Percentiles rank a stretch among this genome's conserved stretches.
Conservation (phyloP, 805 yeast genomes). For the Clavispora phyllophila region DNA sequence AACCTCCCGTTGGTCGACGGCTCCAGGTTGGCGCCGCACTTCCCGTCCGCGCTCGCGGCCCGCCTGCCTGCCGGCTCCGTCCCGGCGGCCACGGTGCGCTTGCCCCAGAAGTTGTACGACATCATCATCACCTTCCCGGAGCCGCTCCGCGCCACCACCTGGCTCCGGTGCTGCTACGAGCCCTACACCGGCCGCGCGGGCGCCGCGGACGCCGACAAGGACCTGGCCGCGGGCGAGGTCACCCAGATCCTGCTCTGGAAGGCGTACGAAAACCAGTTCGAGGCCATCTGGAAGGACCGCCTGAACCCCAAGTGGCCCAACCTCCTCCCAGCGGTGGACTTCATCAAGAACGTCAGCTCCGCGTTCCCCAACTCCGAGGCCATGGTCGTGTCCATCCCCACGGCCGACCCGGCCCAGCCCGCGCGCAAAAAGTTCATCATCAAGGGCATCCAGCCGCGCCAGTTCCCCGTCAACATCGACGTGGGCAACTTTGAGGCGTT, state of each 20-base stretch:
- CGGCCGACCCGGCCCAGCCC: slow-evolving; percentile 20
- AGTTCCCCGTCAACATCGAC: slow-evolving; percentile 45
- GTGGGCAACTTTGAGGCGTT: slow-evolving; percentile 41
- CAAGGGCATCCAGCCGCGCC: slow-evolving; percentile 89
- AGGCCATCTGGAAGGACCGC: slow-evolving; percentile 48
- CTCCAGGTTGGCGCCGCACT: slow-evolving; percentile 15
- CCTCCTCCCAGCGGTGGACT: slow-evolving; percentile 90
- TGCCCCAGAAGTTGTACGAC: slow-evolving; percentile 51
- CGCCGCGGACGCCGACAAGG: slow-evolving; percentile 31
- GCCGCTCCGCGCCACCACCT: slow-evolving; percentile 86
- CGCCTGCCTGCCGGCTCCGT: slow-evolving; percentile 45
- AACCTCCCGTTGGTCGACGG: slow-evolving; percentile 34
- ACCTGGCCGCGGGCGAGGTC: slow-evolving; percentile 59
- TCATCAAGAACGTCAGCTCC: slow-evolving; percentile 86
- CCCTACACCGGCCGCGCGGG: slow-evolving; percentile 37
- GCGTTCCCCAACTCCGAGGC: slow-evolving; percentile 89
- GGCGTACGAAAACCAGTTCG: slow-evolving; percentile 84
- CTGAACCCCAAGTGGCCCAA: slow-evolving; percentile 22
- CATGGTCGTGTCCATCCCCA: slow-evolving; percentile 70
- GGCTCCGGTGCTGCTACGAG: slow-evolving; percentile 91
- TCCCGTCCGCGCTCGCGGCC: slow-evolving; percentile 38
- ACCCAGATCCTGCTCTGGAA: slow-evolving; percentile 96
- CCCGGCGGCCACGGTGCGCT: slow-evolving; percentile 61
- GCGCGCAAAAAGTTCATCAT: slow-evolving; percentile 80
- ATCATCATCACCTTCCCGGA: slow-evolving; percentile 66